Conservation (phyloP, 257 asterid species). For the Echites panduratus region DNA sequence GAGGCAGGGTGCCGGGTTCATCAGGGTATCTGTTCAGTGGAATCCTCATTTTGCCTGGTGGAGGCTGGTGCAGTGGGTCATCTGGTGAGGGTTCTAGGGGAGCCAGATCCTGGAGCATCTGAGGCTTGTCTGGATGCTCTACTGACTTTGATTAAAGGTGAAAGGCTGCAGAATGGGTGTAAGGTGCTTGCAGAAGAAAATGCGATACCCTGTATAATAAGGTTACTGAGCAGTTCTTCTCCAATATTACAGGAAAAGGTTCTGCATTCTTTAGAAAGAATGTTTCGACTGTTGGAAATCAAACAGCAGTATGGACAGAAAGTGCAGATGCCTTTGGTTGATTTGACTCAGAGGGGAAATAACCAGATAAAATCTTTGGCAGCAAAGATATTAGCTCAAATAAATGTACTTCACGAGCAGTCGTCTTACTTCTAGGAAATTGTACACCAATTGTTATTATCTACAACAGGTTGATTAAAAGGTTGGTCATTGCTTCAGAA, state of each 20-base stretch:
- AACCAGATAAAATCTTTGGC: constrained; percentile 42
- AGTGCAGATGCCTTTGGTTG: constrained; percentile 48
- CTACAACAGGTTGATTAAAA: constrained; percentile 24
- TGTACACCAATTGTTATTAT: constrained; percentile 27
- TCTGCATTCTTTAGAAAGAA: constrained; percentile 43
- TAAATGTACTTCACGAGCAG: constrained; percentile 31
- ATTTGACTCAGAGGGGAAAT: constrained; percentile 53
- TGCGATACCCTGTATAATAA: constrained; percentile 44
- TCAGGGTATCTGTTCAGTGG: constrained; percentile 39
- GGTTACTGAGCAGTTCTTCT: constrained; percentile 37
- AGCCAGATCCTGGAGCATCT: constrained; percentile 36
- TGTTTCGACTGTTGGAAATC: constrained; percentile 43
- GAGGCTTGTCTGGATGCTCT: constrained; percentile 67
- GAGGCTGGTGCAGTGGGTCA: constrained; percentile 48
- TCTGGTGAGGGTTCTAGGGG: constrained; percentile 40
- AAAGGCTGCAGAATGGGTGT: constrained; percentile 42
- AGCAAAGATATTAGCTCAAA: constrained; percentile 54
- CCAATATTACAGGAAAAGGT: constrained; percentile 50
- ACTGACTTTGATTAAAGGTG: constrained; percentile 45
- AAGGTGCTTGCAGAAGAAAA: constrained; percentile 49
- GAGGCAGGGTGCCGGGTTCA: constrained; percentile 50
- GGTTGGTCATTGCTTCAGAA: neutral
- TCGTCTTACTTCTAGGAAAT: constrained; percentile 46
- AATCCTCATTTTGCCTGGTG: constrained; percentile 51
- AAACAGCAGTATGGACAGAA: constrained; percentile 39